Conservation (phyloP, 495 filamentous ascomycete genomes). For the Choiromyces venosus region DNA sequence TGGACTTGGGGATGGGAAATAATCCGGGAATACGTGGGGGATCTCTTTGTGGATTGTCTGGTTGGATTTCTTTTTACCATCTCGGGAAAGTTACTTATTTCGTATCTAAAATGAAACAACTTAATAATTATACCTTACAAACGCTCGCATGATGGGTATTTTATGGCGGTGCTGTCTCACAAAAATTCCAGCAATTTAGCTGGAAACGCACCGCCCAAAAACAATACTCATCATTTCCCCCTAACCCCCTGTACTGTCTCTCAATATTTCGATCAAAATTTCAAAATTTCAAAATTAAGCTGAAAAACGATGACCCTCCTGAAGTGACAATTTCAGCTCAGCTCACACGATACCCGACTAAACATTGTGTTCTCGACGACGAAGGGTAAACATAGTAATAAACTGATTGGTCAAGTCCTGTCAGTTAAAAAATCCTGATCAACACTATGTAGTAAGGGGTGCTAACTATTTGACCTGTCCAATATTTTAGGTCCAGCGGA, state of each 20-base stretch:
- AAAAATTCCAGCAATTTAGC: too few species aligned
- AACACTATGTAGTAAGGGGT: background rate
- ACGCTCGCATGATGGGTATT: too few species aligned
- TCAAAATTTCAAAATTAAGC: background rate
- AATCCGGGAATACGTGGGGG: background rate
- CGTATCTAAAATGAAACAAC: background rate
- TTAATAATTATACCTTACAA: background rate
- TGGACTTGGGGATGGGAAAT: background rate
- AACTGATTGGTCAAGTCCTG: background rate
- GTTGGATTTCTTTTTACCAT: background rate
- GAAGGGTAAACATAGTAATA: background rate
- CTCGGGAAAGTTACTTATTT: background rate
- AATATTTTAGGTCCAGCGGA: background rate
- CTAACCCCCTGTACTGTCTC: too few species aligned
- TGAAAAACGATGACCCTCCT: background rate
- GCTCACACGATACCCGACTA: background rate
- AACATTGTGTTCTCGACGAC: too few species aligned
- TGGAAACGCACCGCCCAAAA: too few species aligned
- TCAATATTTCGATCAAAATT: too few species aligned
- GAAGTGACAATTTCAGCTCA: background rate
- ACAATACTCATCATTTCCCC: too few species aligned
- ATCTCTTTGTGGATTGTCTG: background rate
- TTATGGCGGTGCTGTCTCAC: too few species aligned
- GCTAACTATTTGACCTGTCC: background rate
- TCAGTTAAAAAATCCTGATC: background rate